Evolutionary conservation across 352 stramenopile species (phyloP).

Genomic region (Phytopythium sindhum): DNA sequence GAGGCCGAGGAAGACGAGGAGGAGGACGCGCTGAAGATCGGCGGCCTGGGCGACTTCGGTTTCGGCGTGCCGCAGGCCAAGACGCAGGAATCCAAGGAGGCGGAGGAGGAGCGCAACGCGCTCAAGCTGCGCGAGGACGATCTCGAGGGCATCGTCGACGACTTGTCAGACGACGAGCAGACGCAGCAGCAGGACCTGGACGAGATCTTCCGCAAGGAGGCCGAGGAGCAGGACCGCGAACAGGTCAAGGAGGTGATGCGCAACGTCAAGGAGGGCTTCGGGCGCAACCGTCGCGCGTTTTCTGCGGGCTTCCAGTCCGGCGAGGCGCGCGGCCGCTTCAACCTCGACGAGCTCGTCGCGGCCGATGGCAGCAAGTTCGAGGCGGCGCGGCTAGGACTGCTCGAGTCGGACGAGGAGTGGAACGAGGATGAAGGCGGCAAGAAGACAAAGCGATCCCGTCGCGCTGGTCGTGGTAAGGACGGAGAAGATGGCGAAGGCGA

Average conservation of each 20-base stretch:
- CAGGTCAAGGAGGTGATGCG: slow-evolving; percentile 84
- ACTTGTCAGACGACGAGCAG: slow-evolving; percentile 81
- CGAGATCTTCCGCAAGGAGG: slow-evolving; percentile 68
- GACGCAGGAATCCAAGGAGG: slow-evolving; percentile 71
- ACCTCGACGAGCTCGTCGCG: slow-evolving; percentile 77
- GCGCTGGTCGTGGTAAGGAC: slow-evolving; percentile 13
- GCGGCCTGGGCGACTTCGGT: slow-evolving; percentile 79
- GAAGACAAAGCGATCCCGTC: slow-evolving; percentile 29
- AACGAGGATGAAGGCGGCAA: slow-evolving; percentile 46
- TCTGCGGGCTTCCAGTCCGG: slow-evolving; percentile 45
- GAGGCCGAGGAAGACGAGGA: slow-evolving; percentile 87
- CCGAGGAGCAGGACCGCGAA: slow-evolving; percentile 62
- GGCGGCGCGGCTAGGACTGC: slow-evolving; percentile 66
- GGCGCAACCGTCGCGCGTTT: slow-evolving; percentile 78
- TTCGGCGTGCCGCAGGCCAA: slow-evolving; percentile 71
- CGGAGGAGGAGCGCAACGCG: slow-evolving; percentile 70
- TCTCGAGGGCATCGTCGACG: slow-evolving; percentile 83
- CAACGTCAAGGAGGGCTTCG: slow-evolving; percentile 87
- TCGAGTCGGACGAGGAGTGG: slow-evolving; percentile 80
- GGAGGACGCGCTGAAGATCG: slow-evolving; percentile 80
- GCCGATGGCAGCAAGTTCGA: slow-evolving; percentile 76
- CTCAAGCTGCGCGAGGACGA: slow-evolving; percentile 76
- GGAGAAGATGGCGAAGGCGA: slow-evolving; percentile 60
- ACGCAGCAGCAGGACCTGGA: slow-evolving; percentile 61
- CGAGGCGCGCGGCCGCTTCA: slow-evolving; percentile 75